Conservation (phyloP, 345 rosid genomes). For the Aquilaria yunnanensis region DNA sequence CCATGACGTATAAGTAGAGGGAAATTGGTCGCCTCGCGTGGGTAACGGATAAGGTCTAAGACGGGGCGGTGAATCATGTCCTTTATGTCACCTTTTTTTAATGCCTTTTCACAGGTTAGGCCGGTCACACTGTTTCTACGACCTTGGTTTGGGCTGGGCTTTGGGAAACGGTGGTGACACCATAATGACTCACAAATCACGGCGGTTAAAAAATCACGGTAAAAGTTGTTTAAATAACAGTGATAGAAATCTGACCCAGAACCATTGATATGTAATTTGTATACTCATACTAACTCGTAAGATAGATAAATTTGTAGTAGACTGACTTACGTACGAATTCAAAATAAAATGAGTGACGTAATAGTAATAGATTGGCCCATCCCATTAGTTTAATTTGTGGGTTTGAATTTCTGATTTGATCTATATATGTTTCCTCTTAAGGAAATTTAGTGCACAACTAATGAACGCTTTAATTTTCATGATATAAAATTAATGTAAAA, state of each 20-base stretch:
- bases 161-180: background rate
- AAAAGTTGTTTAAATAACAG: background rate
- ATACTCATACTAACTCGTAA: background rate
- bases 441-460: too few species aligned
- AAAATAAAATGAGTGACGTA: too few species aligned
- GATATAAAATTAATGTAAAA: too few species aligned
- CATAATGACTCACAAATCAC: too few species aligned
- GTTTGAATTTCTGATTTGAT: too few species aligned
- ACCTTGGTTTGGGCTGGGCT: background rate
- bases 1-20: background rate
- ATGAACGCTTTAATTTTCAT: too few species aligned
- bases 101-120: slow-evolving; percentile 11
- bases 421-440: too few species aligned
- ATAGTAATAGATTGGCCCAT: too few species aligned
- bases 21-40: background rate
- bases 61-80: slow-evolving; percentile 6
- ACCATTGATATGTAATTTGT: background rate
- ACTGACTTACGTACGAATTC: background rate
- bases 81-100: background rate
- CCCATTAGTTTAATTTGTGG: too few species aligned
- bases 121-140: slow-evolving; percentile 13
- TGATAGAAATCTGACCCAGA: background rate
- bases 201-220: slow-evolving; percentile 1
- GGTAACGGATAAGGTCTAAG: slow-evolving; percentile 17
- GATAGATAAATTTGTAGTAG: background rate